Evolutionary conservation across 495 filamentous ascomycete genomes (phyloP), one percentile per base, ranked within the genome.

Genomic region (Viridothelium virens): DNA sequence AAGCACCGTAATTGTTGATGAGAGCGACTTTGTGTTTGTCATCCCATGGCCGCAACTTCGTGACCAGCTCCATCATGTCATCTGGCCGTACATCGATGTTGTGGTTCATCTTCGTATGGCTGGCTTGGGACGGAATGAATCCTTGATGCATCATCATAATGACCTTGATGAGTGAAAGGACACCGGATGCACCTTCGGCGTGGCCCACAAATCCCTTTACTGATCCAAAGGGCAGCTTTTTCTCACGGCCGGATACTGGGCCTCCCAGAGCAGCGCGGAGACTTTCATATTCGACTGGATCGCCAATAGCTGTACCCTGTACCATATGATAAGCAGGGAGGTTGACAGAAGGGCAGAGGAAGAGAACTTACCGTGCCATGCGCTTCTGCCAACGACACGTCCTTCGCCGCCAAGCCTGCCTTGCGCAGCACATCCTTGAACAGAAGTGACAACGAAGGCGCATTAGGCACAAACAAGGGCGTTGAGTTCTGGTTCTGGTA

Each of bases 121-220:
- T 50, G 50, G 68, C 41, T 56, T 78, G 76, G 7, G 74, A 74
- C 1, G 76, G 76, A 62, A 78, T 77, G 2, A 62, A 46, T 38
- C 74, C 71, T 56, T 44, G 6, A 44, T 44, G 5, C 5, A 44
- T 44, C 39, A 44, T 44, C 6, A 44, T 5, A 5, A 44, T 5
- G 5, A 12, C 12, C 39, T 44, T 44, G 6, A 44, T 6, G 5
- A 44, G 39, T 12, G 39, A 5, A 5, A 44, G 6, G 5, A 44
- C 39, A 5, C 39, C 39, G 6, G 39, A 44, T 44, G 39, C 39
- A 44, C 5, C 5, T 44, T 44, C 39, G 39, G 39, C 12, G 39
- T 44, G 39, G 39, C 39, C 39, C 6, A 44, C 39, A 6, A 44
- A 12, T 5, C 39, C 39, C 39, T 44, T 44, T 5, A 44, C 39